Conservation (phyloP, 2,329 filamentous ascomycete genomes). For the Arthrinium puccinioides region DNA sequence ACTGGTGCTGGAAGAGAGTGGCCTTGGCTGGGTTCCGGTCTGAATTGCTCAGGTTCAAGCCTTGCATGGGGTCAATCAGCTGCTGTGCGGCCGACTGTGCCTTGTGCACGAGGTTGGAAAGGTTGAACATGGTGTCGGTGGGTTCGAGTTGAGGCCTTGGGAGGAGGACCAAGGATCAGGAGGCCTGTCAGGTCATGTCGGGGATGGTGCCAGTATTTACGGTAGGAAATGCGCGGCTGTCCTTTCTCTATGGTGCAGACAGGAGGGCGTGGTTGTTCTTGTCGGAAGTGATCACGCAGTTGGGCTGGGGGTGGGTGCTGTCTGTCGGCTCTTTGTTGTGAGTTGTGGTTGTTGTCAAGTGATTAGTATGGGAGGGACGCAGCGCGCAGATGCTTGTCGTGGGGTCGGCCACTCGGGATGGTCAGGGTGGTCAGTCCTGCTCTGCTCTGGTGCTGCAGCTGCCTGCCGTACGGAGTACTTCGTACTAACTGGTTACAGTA, state of each 20-base stretch:
- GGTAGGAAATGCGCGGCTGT: background rate
- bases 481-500: no score
- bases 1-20: conserved; percentile 89
- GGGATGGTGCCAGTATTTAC: background rate
- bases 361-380: no score
- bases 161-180: conserved; percentile 16
- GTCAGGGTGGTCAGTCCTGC: no score
- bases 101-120: conserved; percentile 83
- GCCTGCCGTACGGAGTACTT: background rate
- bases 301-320: no score
- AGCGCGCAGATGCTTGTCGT: no score
- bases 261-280: no score
- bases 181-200: conserved; percentile 6
- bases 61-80: conserved; percentile 83
- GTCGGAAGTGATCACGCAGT: no score
- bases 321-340: no score
- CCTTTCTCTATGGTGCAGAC: background rate
- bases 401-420: no score
- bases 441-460: background rate
- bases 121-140: conserved; percentile 46
- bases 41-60: conserved; percentile 62
- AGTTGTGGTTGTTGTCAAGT: no score
- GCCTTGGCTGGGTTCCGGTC: conserved; percentile 85
- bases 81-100: conserved; percentile 64
- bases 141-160: conserved; percentile 17